phyloP scores from a whole-genome alignment of 495 filamentous ascomycete genomes.

The Cercophora sp. region DNA sequence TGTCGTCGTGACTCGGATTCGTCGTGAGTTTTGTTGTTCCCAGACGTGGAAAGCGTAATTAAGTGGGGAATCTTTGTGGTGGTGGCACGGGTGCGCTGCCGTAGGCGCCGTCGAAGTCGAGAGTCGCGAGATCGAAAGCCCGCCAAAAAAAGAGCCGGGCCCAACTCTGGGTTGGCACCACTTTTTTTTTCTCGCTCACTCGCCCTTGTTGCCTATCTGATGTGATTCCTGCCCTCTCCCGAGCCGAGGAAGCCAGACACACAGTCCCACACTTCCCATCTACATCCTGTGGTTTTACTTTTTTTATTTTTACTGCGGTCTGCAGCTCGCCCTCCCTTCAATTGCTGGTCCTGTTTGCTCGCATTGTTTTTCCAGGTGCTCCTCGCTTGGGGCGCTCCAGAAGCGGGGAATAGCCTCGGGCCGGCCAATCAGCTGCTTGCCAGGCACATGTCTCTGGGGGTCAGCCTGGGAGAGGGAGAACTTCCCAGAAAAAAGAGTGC shows the following conservation, averaged over 20 bases:
- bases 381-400: constrained; percentile 7
- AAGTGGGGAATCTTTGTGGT: constrained; percentile 27
- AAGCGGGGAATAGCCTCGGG: constrained; percentile 1
- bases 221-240: no score
- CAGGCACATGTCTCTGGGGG: background rate
- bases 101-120: constrained; percentile 1
- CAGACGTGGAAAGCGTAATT: constrained; percentile 28
- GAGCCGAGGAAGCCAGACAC: no score
- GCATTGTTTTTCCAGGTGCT: background rate
- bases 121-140: background rate
- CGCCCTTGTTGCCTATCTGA: no score
- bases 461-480: no score
- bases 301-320: no score
- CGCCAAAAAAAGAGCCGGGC: constrained; percentile 5
- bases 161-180: background rate
- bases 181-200: no score
- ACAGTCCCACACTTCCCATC: no score
- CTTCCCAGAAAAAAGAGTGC: no score
- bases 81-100: background rate
- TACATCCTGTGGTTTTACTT: no score
- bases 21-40: constrained; percentile 24
- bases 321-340: no score
- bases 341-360: constrained; percentile 4
- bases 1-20: constrained; percentile 28
- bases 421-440: background rate